Conservation (phyloP, 306 rosid species). For the Cicer arietinum region DNA sequence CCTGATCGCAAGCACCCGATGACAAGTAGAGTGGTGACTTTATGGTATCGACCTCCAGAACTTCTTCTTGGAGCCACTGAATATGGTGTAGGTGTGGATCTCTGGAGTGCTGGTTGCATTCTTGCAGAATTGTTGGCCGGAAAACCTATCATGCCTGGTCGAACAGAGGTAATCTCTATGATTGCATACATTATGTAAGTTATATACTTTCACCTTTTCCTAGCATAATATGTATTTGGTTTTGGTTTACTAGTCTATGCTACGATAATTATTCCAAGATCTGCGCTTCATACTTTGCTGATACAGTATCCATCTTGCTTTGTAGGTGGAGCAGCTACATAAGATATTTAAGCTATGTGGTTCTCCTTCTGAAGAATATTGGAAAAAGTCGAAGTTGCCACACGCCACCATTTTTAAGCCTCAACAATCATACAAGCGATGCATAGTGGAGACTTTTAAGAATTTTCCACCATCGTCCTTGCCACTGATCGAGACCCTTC, state of each 20-base stretch:
- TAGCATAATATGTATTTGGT: constrained; percentile 23
- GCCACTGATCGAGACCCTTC: constrained; percentile 56
- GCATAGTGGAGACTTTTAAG: constrained; percentile 55
- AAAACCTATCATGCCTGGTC: constrained; percentile 62
- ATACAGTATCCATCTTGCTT: constrained; percentile 29
- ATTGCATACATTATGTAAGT: constrained; percentile 12
- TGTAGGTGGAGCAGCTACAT: constrained; percentile 60
- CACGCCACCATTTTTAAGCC: constrained; percentile 63
- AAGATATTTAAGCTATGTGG: constrained; percentile 61
- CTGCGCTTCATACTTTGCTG: constrained; percentile 41
- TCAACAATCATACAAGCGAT: constrained; percentile 56
- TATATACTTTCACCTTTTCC: constrained; percentile 33
- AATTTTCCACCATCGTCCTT: constrained; percentile 56
- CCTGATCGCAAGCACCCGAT: constrained; percentile 56
- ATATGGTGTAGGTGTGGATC: constrained; percentile 56
- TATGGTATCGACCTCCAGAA: constrained; percentile 62
- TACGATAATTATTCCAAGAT: constrained; percentile 32
- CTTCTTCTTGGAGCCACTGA: constrained; percentile 63
- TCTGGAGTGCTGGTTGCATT: constrained; percentile 64
- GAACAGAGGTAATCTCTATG: constrained; percentile 58
- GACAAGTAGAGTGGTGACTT: constrained; percentile 60
- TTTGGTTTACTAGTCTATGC: constrained; percentile 37
- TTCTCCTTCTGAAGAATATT: constrained; percentile 59
- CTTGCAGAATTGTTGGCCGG: constrained; percentile 62
- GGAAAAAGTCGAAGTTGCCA: constrained; percentile 60